A percentile compares a stretch with the other conserved stretches of the same genome.
These are phyloP conservation scores for Picea mariana DNA, from an alignment of 83 land plant species.

Conservation along the genomic window DNA sequence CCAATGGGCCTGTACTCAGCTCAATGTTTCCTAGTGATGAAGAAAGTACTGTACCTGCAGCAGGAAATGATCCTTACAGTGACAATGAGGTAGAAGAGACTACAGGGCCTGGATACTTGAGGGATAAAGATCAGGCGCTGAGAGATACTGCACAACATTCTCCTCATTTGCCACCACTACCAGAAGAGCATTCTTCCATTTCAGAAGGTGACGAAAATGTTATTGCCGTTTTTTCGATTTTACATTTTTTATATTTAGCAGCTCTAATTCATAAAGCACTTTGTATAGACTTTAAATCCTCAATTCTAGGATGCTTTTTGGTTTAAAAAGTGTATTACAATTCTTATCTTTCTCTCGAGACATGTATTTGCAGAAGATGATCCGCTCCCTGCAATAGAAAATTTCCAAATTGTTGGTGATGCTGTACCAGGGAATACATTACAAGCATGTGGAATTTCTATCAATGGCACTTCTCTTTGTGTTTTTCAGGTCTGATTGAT, in stretches of 20 bases:
- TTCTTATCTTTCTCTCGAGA: neutral
- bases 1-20: neutral
- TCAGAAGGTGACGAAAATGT: constrained; percentile 56
- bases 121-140: constrained; percentile 39
- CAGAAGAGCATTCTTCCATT: constrained; percentile 80
- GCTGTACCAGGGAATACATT: constrained; percentile 79
- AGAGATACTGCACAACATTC: constrained; percentile 50
- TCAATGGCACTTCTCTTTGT: constrained; percentile 91
- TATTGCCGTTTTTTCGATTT: neutral
- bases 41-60: constrained; percentile 25
- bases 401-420: constrained; percentile 85
- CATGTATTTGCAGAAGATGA: constrained; percentile 72
- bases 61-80: constrained; percentile 42
- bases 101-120: constrained; percentile 24
- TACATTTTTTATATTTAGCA: neutral
- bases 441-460: constrained; percentile 84
- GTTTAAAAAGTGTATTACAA: neutral
- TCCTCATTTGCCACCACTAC: constrained; percentile 76
- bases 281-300: neutral
- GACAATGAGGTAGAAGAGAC: constrained; percentile 46
- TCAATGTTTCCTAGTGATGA: constrained; percentile 25
- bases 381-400: constrained; percentile 84
- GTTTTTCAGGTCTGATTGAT: constrained; percentile 71
- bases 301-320: neutral
- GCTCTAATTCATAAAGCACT: neutral